Percentiles rank a stretch among this genome's conserved stretches.
phyloP scores from a whole-genome alignment of 2,329 filamentous ascomycete genomes.

The Mollisia scopiformis region DNA sequence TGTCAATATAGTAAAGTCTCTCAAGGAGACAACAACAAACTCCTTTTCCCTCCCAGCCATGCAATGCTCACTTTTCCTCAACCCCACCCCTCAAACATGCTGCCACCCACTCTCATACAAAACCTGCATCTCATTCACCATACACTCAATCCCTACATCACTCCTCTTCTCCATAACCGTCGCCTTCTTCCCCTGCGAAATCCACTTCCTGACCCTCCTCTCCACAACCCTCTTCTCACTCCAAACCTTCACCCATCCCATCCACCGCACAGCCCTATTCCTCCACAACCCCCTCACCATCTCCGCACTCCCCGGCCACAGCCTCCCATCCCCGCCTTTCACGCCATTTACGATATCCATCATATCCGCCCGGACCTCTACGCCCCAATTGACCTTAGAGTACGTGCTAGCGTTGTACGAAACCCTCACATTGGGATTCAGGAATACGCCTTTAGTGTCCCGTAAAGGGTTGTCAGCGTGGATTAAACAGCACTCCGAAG shows the following conservation, averaged over 20 bases:
- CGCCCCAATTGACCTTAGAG: slow-evolving; percentile 46
- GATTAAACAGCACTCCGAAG: slow-evolving; percentile 79
- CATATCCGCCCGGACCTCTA: slow-evolving; percentile 20
- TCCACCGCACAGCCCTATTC: slow-evolving; percentile 56
- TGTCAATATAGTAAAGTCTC: too few species aligned
- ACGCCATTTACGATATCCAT: not conserved
- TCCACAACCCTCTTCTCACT: slow-evolving; percentile 27
- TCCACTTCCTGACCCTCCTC: slow-evolving; percentile 28
- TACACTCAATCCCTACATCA: slow-evolving; percentile 49
- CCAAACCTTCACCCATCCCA: slow-evolving; percentile 38
- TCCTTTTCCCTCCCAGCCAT: not conserved
- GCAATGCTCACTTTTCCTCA: not conserved
- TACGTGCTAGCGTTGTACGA: slow-evolving; percentile 62
- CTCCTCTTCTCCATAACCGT: slow-evolving; percentile 40
- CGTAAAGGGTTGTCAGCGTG: slow-evolving; percentile 67
- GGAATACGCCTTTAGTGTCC: slow-evolving; percentile 55
- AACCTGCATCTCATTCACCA: slow-evolving; percentile 66
- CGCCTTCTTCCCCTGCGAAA: slow-evolving; percentile 37
- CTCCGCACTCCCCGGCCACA: slow-evolving; percentile 2
- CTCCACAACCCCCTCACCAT: slow-evolving; percentile 47
- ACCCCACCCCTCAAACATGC: slow-evolving; percentile 40
- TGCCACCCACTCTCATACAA: slow-evolving; percentile 60
- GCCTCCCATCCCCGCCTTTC: not conserved
- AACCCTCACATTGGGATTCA: slow-evolving; percentile 72
- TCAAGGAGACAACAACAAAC: too few species aligned